phyloP scores from a whole-genome alignment of 164 flowering plant genomes.

The Taxillus chinensis region DNA sequence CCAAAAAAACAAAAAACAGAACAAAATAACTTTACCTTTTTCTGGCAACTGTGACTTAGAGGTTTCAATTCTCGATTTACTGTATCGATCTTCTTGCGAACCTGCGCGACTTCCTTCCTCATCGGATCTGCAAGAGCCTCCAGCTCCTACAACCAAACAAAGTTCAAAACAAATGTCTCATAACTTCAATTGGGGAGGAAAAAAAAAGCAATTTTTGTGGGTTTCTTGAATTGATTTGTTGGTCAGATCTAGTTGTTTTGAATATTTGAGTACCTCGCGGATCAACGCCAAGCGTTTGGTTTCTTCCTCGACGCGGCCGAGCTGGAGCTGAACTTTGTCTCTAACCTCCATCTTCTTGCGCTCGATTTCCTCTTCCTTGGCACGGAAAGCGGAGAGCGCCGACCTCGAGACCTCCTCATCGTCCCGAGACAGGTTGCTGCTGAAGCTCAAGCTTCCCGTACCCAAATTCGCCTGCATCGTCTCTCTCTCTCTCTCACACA shows the following conservation, averaged over 20 bases:
- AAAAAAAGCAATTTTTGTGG: too few species aligned
- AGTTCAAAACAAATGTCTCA: too few species aligned
- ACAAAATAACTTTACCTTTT: slow-evolving; percentile 47
- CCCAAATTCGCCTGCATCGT: too few species aligned
- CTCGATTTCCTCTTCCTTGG: slow-evolving; percentile 58
- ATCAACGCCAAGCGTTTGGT: slow-evolving; percentile 40
- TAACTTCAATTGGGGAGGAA: too few species aligned
- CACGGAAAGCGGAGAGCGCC: slow-evolving; percentile 39
- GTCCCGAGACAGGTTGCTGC: slow-evolving; percentile 26
- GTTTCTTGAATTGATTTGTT: too few species aligned
- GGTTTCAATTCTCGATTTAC: slow-evolving; percentile 80
- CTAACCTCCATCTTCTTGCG: slow-evolving; percentile 40
- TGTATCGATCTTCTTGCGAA: slow-evolving; percentile 78
- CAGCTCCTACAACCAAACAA: slow-evolving; percentile 42
- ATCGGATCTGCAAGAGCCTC: slow-evolving; percentile 82
- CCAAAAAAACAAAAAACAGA: too few species aligned
- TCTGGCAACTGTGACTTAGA: slow-evolving; percentile 64
- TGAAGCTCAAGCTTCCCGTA: slow-evolving; percentile 31
- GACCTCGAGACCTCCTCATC: slow-evolving; percentile 47
- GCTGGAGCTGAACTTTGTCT: slow-evolving; percentile 39
- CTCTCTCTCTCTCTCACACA: neutral
- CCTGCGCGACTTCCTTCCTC: slow-evolving; percentile 73
- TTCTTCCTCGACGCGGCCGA: slow-evolving; percentile 53
- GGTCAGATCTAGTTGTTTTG: too few species aligned
- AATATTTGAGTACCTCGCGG: slow-evolving; percentile 33